Percentiles rank a stretch among this genome's conserved stretches.
These are phyloP conservation scores for Syzygium malaccense DNA, from an alignment of 441 rosid genomes.

Conservation along the genomic window DNA sequence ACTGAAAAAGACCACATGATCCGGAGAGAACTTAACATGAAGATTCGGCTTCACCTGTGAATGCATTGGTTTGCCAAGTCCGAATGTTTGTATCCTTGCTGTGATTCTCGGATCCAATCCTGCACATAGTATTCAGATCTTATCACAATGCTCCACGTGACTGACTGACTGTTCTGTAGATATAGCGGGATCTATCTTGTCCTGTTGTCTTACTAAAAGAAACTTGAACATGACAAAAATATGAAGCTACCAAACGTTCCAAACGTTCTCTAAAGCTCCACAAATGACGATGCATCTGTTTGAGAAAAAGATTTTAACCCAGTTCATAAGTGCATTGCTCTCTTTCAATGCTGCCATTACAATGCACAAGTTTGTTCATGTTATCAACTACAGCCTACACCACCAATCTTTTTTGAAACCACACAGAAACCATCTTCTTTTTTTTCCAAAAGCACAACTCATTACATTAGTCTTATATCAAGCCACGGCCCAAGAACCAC, in stretches of 20 bases:
- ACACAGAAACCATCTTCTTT: neutral
- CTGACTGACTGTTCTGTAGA: neutral
- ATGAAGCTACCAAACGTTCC: neutral
- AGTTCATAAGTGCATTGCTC: neutral
- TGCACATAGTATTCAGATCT: neutral
- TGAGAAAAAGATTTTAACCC: neutral
- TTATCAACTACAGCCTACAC: neutral
- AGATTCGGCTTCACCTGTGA: conserved; percentile 1
- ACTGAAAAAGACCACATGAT: neutral
- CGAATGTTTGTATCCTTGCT: conserved; percentile 8
- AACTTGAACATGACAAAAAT: neutral
- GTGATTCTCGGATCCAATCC: conserved; percentile 5
- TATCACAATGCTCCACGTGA: neutral
- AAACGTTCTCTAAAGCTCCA: neutral
- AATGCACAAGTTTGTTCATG: neutral
- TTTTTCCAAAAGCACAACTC: neutral
- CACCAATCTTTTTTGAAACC: neutral
- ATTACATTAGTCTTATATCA: neutral
- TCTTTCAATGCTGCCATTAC: neutral
- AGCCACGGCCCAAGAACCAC: neutral
- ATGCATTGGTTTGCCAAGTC: conserved; percentile 9
- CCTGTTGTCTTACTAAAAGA: neutral
- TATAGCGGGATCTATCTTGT: neutral
- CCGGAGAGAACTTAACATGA: neutral
- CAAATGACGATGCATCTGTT: neutral